These are phyloP conservation scores for Macrophomina phaseolina DNA, from an alignment of 2,329 filamentous ascomycete genomes.

Conservation along the genomic window DNA sequence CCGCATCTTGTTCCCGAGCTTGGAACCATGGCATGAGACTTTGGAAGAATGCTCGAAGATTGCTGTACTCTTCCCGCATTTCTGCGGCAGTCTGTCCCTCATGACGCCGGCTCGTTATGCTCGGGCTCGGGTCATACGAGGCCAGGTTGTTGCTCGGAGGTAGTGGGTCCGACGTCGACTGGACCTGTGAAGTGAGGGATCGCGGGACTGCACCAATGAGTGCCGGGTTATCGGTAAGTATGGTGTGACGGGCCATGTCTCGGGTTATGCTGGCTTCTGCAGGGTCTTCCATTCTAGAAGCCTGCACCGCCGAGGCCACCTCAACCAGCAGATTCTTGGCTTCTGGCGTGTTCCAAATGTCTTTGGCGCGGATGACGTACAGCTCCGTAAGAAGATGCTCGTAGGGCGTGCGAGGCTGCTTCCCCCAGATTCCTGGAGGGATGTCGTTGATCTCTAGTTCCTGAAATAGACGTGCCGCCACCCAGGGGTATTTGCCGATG, in stretches of 20 bases:
- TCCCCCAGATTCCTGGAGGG: conserved; percentile 83
- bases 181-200: conserved; percentile 58
- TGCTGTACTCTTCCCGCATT: conserved; percentile 27
- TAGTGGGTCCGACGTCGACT: conserved; percentile 80
- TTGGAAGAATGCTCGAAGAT: conserved; percentile 29
- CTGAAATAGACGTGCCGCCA: conserved; percentile 80
- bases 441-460: conserved; percentile 76
- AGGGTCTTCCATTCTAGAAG: conserved; percentile 46
- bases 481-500: conserved; percentile 79
- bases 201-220: conserved; percentile 74
- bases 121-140: conserved; percentile 33
- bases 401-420: conserved; percentile 67
- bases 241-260: conserved; percentile 74
- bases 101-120: conserved; percentile 3
- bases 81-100: conserved; percentile 6
- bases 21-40: conserved; percentile 29
- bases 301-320: conserved; percentile 62
- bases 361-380: conserved; percentile 77
- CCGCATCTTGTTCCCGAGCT: not conserved
- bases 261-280: conserved; percentile 52
- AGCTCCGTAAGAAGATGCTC: conserved; percentile 75
- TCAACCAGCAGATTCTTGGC: conserved; percentile 71
- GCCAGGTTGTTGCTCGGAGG: conserved; percentile 64
- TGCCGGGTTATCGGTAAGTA: conserved; percentile 75
- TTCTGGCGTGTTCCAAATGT: conserved; percentile 84